Evolutionary conservation across 2,329 filamentous ascomycete species (phyloP).

Genomic region (Zymoseptoria passerinii): DNA sequence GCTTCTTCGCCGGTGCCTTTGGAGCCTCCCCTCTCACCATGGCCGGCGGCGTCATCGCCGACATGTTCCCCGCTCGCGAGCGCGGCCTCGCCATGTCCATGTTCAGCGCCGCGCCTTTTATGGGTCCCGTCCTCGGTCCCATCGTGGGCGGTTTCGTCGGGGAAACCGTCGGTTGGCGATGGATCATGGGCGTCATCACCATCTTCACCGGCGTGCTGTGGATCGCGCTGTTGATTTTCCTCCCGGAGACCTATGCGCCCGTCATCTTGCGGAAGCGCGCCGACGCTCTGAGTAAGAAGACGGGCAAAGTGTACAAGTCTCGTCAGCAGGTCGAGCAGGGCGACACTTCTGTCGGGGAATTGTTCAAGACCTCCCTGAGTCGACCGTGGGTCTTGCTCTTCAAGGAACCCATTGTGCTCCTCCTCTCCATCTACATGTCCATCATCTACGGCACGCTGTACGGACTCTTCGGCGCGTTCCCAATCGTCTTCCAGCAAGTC

Average conservation of each 20-base stretch:
- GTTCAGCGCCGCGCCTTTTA: constrained; percentile 59
- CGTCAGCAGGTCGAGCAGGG: constrained; percentile 36
- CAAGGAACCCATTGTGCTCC: constrained; percentile 41
- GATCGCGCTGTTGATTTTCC: constrained; percentile 43
- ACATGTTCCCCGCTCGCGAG: constrained; percentile 37
- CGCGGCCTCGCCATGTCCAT: constrained; percentile 49
- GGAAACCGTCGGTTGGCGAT: constrained; percentile 56
- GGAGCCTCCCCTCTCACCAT: constrained; percentile 39
- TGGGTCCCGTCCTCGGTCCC: constrained; percentile 54
- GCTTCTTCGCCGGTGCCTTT: constrained; percentile 39
- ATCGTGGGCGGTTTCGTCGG: constrained; percentile 60
- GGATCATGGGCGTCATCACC: constrained; percentile 56
- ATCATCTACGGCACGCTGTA: constrained; percentile 42
- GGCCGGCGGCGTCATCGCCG: constrained; percentile 40
- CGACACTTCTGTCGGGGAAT: constrained; percentile 22
- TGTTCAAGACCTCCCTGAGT: constrained; percentile 49
- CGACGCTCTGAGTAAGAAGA: constrained; percentile 41
- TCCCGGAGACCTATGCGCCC: constrained; percentile 55
- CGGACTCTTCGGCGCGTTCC: constrained; percentile 41
- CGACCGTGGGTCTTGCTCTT: constrained; percentile 59
- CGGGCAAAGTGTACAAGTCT: constrained; percentile 49
- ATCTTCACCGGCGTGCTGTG: constrained; percentile 57
- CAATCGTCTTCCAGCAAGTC: constrained; percentile 53
- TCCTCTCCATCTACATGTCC: constrained; percentile 40
- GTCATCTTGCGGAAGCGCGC: constrained; percentile 49